Conservation (phyloP, 2,329 filamentous ascomycete genomes). For the Didymella glomerata region DNA sequence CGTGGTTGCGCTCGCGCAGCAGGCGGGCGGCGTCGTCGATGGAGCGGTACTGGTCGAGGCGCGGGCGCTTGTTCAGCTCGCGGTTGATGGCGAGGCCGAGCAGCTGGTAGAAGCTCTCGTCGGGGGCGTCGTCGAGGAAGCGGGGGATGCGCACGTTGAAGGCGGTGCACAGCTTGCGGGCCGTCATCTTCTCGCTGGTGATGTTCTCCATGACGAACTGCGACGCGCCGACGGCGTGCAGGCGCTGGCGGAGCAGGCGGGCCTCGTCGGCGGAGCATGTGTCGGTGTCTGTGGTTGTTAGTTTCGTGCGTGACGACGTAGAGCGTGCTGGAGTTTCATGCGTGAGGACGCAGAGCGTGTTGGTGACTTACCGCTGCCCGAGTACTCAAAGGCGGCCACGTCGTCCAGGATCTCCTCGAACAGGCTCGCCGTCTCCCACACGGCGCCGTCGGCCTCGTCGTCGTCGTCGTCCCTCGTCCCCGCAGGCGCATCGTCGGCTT, state of each 20-base stretch:
- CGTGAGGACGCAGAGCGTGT: too few species aligned
- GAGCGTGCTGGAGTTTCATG: too few species aligned
- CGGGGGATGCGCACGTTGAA: conserved; percentile 79
- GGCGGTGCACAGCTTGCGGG: conserved; percentile 84
- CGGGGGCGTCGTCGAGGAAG: conserved; percentile 76
- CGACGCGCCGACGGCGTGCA: conserved; percentile 79
- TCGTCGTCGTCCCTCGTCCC: conserved; percentile 26
- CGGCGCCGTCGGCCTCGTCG: conserved; percentile 35
- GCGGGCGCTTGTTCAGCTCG: conserved; percentile 82
- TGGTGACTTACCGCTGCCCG: conserved; percentile 36
- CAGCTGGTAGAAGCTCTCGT: conserved; percentile 77
- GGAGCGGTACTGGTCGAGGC: conserved; percentile 81
- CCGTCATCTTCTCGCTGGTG: conserved; percentile 70
- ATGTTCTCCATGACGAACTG: conserved; percentile 72
- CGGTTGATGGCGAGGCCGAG: conserved; percentile 80
- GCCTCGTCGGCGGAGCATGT: conserved; percentile 63
- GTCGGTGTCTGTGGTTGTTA: conserved; percentile 32
- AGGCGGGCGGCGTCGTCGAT: conserved; percentile 86
- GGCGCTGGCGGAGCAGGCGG: conserved; percentile 70
- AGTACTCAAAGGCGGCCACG: conserved; percentile 41
- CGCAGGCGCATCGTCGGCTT: conserved; percentile 10
- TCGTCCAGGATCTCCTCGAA: conserved; percentile 49
- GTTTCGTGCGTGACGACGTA: too few species aligned
- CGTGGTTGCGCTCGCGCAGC: conserved; percentile 77
- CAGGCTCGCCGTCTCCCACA: conserved; percentile 45